Percentiles rank a stretch among this genome's conserved stretches.
phyloP scores from a whole-genome alignment of 768 basidiomycete species.

The Arthromyces matolae region DNA sequence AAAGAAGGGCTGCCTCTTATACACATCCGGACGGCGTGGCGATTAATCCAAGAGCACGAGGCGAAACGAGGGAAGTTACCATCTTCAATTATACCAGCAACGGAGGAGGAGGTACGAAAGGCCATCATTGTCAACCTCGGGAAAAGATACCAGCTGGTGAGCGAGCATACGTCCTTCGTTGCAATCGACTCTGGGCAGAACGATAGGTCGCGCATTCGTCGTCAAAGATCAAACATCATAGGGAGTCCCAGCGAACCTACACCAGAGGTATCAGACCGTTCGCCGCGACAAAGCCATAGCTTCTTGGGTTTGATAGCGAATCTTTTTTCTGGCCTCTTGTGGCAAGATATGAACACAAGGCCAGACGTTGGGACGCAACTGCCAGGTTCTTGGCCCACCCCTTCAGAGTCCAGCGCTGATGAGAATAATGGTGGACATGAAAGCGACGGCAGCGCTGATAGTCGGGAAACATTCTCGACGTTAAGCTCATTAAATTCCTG shows the following conservation, averaged over 20 bases:
- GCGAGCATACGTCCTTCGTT: slow-evolving; percentile 52
- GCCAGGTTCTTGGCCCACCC: slow-evolving; percentile 21
- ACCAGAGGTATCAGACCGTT: no score
- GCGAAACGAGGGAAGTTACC: slow-evolving; percentile 32
- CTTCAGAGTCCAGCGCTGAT: slow-evolving; percentile 13
- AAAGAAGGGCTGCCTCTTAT: slow-evolving; percentile 34
- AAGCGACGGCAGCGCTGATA: slow-evolving; percentile 17
- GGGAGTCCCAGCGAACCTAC: not conserved
- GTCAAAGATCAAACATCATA: not conserved
- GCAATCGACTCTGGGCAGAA: slow-evolving; percentile 41
- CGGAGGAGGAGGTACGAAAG: slow-evolving; percentile 34
- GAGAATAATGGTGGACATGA: slow-evolving; percentile 14
- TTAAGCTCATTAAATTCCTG: slow-evolving; percentile 45
- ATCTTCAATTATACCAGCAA: slow-evolving; percentile 20
- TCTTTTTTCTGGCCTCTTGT: slow-evolving; percentile 4
- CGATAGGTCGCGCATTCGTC: slow-evolving; percentile 2
- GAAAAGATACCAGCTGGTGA: slow-evolving; percentile 48
- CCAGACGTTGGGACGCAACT: not conserved
- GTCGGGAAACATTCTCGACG: slow-evolving; percentile 38
- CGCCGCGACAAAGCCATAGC: no score
- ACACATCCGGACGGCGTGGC: slow-evolving; percentile 53
- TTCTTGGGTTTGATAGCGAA: no score
- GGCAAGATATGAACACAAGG: not conserved
- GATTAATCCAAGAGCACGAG: slow-evolving; percentile 50
- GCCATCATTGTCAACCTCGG: slow-evolving; percentile 50